Conservation (phyloP, 2,329 filamentous ascomycete species). For the Cadophora malorum region DNA sequence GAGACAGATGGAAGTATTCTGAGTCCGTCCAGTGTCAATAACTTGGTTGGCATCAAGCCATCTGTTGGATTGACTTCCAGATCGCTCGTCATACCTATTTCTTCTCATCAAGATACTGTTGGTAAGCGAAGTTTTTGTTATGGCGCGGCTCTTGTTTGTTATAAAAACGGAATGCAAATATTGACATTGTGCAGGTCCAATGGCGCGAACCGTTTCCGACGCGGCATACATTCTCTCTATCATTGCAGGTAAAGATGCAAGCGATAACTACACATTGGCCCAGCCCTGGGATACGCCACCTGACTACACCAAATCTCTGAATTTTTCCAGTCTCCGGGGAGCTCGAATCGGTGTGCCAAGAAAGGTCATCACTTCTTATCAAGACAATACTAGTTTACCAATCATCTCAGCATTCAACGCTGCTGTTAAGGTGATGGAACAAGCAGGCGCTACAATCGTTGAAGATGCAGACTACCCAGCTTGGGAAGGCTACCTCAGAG, state of each 20-base stretch:
- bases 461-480: conserved; percentile 65
- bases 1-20: conserved; percentile 71
- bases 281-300: conserved; percentile 62
- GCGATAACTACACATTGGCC: conserved; percentile 68
- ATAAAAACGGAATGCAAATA: conserved; percentile 43
- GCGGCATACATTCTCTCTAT: conserved; percentile 66
- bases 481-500: conserved; percentile 52
- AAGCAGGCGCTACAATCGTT: conserved; percentile 65
- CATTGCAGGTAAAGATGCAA: conserved; percentile 65
- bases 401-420: conserved; percentile 61
- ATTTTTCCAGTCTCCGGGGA: conserved; percentile 57
- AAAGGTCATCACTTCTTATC: conserved; percentile 54
- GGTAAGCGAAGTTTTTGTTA: conserved; percentile 55
- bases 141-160: background rate
- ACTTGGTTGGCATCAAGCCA: conserved; percentile 71
- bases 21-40: conserved; percentile 59
- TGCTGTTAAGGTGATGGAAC: conserved; percentile 57
- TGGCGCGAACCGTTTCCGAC: conserved; percentile 70
- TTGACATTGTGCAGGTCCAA: conserved; percentile 53
- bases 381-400: conserved; percentile 46
- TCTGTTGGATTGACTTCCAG: conserved; percentile 69
- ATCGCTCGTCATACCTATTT: conserved; percentile 69
- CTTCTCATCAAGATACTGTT: conserved; percentile 68
- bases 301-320: conserved; percentile 66
- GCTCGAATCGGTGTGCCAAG: conserved; percentile 69